Evolutionary conservation across 768 basidiomycete genomes (phyloP).

Genomic region (Tephrocybe sp.): DNA sequence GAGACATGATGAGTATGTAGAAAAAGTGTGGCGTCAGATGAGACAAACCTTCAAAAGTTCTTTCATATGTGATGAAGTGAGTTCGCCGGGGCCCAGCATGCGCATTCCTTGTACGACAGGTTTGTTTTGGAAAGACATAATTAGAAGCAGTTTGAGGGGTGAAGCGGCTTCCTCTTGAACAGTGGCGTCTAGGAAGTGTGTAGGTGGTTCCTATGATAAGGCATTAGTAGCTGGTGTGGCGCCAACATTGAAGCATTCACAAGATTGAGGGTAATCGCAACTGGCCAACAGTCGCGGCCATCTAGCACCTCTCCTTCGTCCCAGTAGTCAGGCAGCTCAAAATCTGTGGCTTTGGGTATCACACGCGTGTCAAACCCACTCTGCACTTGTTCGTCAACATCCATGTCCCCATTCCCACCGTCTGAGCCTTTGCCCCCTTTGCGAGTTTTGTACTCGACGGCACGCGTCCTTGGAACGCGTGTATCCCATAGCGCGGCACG

Average conservation of each 20-base stretch:
- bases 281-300: constrained; percentile 67
- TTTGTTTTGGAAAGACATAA: constrained; percentile 57
- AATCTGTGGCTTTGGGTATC: constrained; percentile 60
- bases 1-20: background rate
- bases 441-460: constrained; percentile 62
- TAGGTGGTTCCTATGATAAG: constrained; percentile 44
- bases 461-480: constrained; percentile 70
- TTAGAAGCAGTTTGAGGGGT: constrained; percentile 55
- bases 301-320: constrained; percentile 72
- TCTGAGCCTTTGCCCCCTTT: constrained; percentile 19
- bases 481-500: constrained; percentile 81
- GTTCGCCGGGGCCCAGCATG: constrained; percentile 60
- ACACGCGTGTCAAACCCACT: constrained; percentile 62
- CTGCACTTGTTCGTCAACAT: constrained; percentile 46
- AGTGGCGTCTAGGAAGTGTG: constrained; percentile 75
- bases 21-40: background rate
- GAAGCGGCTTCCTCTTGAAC: constrained; percentile 68
- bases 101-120: constrained; percentile 61
- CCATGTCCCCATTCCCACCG: constrained; percentile 44
- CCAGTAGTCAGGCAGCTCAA: constrained; percentile 86
- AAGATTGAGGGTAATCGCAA: constrained; percentile 75
- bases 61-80: constrained; percentile 45
- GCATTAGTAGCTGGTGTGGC: background rate
- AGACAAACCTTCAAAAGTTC: constrained; percentile 51
- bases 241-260: constrained; percentile 38